These are phyloP conservation scores for Aspergillus mulundensis DNA, from an alignment of 495 filamentous ascomycete genomes.

Conservation along the genomic window DNA sequence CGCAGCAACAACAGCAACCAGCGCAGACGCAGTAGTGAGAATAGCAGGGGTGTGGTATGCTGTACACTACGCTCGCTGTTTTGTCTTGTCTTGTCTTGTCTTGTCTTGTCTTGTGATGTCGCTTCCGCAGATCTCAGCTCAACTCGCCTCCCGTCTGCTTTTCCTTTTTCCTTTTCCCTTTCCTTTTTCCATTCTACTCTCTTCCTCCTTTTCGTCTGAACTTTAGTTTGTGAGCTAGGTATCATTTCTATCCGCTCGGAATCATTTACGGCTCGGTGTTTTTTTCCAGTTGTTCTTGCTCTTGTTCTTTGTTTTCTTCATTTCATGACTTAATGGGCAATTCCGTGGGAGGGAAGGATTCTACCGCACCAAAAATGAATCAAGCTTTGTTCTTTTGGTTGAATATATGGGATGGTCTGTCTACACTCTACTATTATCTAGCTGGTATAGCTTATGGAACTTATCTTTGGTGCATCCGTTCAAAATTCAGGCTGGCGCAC, in stretches of 20 bases:
- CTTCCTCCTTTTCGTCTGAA: not conserved
- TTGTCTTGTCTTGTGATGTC: too few relatives aligned
- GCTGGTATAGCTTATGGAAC: not conserved
- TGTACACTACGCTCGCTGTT: slow-evolving; percentile 12
- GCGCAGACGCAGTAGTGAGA: not conserved
- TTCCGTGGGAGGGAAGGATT: not conserved
- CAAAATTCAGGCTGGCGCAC: not conserved
- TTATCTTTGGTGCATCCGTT: not conserved
- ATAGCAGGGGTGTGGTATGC: not conserved
- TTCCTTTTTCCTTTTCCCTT: too few relatives aligned
- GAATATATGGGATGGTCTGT: slow-evolving; percentile 13
- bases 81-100: too few relatives aligned
- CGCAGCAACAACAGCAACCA: slow-evolving; percentile 6
- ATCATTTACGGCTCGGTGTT: slow-evolving; percentile 5
- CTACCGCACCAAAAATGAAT: not conserved
- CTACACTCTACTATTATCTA: slow-evolving; percentile 8
- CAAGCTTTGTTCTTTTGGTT: slow-evolving; percentile 7
- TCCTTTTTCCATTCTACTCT: too few relatives aligned
- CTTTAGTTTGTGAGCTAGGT: not conserved
- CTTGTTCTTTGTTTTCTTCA: not conserved
- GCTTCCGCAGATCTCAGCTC: too few relatives aligned
- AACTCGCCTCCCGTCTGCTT: too few relatives aligned
- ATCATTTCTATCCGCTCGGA: too few relatives aligned
- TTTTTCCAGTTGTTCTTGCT: not conserved
- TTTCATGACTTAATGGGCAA: not conserved